Evolutionary conservation across 2,329 filamentous ascomycete species (phyloP).

Genomic region (Cucurbitaria berberidis): DNA sequence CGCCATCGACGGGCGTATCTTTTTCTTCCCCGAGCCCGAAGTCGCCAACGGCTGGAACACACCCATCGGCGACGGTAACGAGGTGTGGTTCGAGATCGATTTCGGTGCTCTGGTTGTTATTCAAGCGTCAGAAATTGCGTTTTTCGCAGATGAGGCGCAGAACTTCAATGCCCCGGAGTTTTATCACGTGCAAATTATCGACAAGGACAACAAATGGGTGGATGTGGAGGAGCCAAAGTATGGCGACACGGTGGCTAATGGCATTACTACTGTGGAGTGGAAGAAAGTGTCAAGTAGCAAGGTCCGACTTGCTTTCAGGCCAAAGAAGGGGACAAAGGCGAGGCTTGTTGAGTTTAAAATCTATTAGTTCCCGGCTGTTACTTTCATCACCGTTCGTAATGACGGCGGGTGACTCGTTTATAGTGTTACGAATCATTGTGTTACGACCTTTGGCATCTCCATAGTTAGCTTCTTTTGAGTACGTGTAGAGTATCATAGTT

Average conservation of each 20-base stretch:
- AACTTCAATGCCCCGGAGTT: constrained; percentile 37
- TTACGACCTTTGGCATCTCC: too few species aligned
- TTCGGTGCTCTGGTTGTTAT: constrained; percentile 42
- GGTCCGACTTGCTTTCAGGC: constrained; percentile 44
- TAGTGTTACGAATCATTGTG: too few species aligned
- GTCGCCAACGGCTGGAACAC: constrained; percentile 50
- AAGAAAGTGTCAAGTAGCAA: constrained; percentile 26
- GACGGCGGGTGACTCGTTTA: background rate
- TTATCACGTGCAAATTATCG: constrained; percentile 40
- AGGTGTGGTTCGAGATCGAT: constrained; percentile 49
- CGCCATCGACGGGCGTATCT: constrained; percentile 50
- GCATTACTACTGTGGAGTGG: constrained; percentile 46
- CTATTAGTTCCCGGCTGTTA: constrained; percentile 17
- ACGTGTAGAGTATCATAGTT: too few species aligned
- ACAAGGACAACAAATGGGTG: constrained; percentile 32
- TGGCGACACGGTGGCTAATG: constrained; percentile 42
- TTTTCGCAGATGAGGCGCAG: constrained; percentile 39
- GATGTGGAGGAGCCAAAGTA: constrained; percentile 34
- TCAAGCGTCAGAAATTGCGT: constrained; percentile 45
- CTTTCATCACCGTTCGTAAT: background rate
- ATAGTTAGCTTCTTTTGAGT: too few species aligned
- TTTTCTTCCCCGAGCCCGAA: constrained; percentile 47
- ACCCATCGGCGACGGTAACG: constrained; percentile 32
- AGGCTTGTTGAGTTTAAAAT: constrained; percentile 51
- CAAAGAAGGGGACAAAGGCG: constrained; percentile 39